Percentiles rank a stretch among this genome's conserved stretches.
These are phyloP conservation scores for Pseudocercospora ulei DNA, from an alignment of 2,329 filamentous ascomycete species.

Conservation along the genomic window DNA sequence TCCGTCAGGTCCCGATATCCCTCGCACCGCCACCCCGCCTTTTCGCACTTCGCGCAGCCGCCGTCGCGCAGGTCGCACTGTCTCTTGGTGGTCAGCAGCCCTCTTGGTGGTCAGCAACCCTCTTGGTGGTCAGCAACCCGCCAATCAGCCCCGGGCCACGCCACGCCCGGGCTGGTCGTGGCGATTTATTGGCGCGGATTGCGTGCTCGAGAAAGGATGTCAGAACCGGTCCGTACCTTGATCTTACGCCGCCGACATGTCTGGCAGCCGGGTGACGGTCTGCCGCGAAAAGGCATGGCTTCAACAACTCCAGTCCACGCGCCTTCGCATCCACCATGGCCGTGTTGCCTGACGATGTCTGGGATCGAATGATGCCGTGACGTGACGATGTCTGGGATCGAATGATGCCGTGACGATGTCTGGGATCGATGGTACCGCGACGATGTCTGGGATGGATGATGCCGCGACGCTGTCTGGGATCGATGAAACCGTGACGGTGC, in stretches of 20 bases:
- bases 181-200: not conserved
- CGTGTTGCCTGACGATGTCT: not conserved
- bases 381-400: too few relatives aligned
- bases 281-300: conserved; percentile 17
- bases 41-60: conserved; percentile 18
- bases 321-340: conserved; percentile 3
- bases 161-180: not conserved
- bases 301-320: not conserved
- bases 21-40: conserved; percentile 17
- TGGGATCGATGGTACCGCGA: too few relatives aligned
- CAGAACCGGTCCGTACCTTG: conserved; percentile 17
- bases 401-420: too few relatives aligned
- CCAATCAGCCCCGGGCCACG: not conserved
- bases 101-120: not conserved
- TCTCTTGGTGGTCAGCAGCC: conserved; percentile 9
- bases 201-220: conserved; percentile 2
- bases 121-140: not conserved
- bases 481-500: too few relatives aligned
- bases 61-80: conserved; percentile 17
- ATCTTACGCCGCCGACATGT: conserved; percentile 23
- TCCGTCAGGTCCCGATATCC: conserved; percentile 15
- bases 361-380: too few relatives aligned
- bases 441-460: too few relatives aligned
- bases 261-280: conserved; percentile 19
- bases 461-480: too few relatives aligned